Percentiles rank a stretch among this genome's conserved stretches.
Conservation (phyloP, 176 grass and related monocot genomes). For the Avena eriantha region DNA sequence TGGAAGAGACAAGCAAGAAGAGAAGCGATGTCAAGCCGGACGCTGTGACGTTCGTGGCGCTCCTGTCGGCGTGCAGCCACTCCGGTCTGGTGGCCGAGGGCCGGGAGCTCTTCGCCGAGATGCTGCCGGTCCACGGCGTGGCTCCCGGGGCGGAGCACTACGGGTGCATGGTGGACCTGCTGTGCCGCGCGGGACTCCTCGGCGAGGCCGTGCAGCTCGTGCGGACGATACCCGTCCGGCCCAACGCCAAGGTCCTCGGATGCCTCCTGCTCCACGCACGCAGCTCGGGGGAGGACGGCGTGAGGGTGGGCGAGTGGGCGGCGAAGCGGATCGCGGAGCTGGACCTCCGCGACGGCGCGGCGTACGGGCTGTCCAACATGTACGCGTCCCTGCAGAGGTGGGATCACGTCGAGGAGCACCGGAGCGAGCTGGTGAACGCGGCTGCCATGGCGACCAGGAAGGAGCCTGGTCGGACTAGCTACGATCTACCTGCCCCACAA, state of each 20-base stretch:
- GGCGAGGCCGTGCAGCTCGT: slow-evolving; percentile 51
- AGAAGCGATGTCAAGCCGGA: slow-evolving; percentile 3
- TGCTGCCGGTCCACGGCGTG: slow-evolving; percentile 42
- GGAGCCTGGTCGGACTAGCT: background rate
- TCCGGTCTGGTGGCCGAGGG: slow-evolving; percentile 48
- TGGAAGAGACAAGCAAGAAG: background rate
- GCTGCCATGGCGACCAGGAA: background rate
- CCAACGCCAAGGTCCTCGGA: slow-evolving; percentile 55
- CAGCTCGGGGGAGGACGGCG: background rate
- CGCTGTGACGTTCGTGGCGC: slow-evolving; percentile 58
- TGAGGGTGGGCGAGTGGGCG: slow-evolving; percentile 40
- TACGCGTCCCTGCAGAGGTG: slow-evolving; percentile 51
- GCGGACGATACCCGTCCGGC: slow-evolving; percentile 44
- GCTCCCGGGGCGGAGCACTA: slow-evolving; percentile 53
- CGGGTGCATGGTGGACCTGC: slow-evolving; percentile 58
- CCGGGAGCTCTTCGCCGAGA: slow-evolving; percentile 46
- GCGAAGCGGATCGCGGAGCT: slow-evolving; percentile 44
- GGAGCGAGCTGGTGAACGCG: background rate
- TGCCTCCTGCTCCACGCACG: slow-evolving; percentile 52
- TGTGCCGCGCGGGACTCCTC: slow-evolving; percentile 43
- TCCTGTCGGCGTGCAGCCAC: slow-evolving; percentile 68
- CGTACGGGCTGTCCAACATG: slow-evolving; percentile 46
- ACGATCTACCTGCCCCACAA: background rate
- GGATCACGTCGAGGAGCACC: slow-evolving; percentile 44
- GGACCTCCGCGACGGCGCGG: slow-evolving; percentile 45